A percentile compares a stretch with the other conserved stretches of the same genome.
phyloP scores from a whole-genome alignment of 225 moss, liverwort and hornwort genomes.

The Thuidium tamariscinum region DNA sequence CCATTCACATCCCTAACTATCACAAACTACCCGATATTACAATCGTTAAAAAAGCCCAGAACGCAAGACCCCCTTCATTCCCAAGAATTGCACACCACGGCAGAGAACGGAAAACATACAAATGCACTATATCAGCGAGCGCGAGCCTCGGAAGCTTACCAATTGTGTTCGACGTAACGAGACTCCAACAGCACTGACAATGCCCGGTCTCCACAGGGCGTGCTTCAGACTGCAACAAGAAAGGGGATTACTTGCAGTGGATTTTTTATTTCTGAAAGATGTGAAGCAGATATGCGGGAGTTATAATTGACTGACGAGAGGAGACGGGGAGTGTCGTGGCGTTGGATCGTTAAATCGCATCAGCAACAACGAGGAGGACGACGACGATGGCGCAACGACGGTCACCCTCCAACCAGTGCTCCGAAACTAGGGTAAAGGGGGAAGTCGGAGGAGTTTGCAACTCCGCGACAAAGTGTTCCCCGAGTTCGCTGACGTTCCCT shows the following conservation, averaged over 20 bases:
- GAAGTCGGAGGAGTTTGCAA: background rate
- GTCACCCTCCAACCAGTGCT: background rate
- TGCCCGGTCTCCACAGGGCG: background rate
- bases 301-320: background rate
- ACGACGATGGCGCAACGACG: background rate
- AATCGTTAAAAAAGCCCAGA: background rate
- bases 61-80: background rate
- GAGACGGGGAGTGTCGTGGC: background rate
- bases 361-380: background rate
- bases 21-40: background rate
- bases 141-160: constrained; percentile 3
- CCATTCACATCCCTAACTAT: background rate
- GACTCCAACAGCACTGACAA: background rate
- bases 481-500: background rate
- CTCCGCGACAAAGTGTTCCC: background rate
- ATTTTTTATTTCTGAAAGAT: background rate
- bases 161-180: background rate
- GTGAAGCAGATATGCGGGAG: background rate
- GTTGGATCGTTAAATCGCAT: background rate
- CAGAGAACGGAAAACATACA: background rate
- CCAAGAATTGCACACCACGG: background rate
- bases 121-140: background rate
- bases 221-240: background rate
- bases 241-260: background rate
- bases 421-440: background rate